These are phyloP conservation scores for Polygonum maritimum DNA, from an alignment of 148 eudicot species.

Conservation along the genomic window DNA sequence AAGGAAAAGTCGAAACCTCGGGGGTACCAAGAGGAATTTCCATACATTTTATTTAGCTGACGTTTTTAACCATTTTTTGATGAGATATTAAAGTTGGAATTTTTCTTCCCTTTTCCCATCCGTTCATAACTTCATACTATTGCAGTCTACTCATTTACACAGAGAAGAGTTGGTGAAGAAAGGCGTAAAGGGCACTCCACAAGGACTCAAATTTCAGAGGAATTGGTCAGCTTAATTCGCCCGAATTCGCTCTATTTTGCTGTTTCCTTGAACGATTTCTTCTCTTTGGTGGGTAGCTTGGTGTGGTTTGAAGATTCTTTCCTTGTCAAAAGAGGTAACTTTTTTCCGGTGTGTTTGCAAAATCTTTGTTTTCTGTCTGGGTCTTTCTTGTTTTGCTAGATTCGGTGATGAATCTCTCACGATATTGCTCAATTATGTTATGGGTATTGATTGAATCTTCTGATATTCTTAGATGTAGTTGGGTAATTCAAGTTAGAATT, in stretches of 20 bases:
- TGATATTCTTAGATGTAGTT: not conserved
- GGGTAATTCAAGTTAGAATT: not conserved
- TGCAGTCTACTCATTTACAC: not conserved
- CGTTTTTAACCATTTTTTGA: not conserved
- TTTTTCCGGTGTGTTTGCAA: not conserved
- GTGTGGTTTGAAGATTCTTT: slow-evolving; percentile 3
- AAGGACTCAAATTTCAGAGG: not conserved
- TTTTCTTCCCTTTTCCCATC: not conserved
- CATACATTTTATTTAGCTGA: no score
- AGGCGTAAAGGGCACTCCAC: slow-evolving; percentile 8
- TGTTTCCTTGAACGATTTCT: not conserved
- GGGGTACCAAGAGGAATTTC: no score
- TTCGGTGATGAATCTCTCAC: not conserved
- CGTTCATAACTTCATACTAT: not conserved
- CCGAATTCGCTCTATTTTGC: not conserved
- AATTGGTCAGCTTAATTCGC: not conserved
- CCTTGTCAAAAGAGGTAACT: not conserved
- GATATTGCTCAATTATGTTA: not conserved
- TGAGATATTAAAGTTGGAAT: not conserved
- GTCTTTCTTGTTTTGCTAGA: not conserved
- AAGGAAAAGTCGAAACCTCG: no score
- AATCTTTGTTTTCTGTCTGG: not conserved
- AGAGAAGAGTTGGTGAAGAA: slow-evolving; percentile 2
- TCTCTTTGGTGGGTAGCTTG: not conserved
- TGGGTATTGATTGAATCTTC: not conserved